Evolutionary conservation across 371 early-diverging fungal genomes (phyloP).

Genomic region (Mucor plumbeus): DNA sequence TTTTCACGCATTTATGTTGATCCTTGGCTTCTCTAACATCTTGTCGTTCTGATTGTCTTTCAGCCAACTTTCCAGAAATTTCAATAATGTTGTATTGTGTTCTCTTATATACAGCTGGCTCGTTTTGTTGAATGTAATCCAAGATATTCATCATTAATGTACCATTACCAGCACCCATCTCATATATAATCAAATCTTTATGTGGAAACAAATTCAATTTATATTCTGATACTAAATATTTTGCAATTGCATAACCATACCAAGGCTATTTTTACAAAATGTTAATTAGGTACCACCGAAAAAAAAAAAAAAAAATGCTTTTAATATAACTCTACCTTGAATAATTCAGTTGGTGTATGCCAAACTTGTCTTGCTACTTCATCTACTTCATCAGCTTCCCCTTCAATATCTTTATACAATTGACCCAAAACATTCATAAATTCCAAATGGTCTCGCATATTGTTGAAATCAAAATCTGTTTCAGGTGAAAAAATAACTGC

Average conservation of each 20-base stretch:
- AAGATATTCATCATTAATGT: constrained; percentile 83
- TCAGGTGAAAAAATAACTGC: constrained; percentile 88
- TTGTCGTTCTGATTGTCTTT: constrained; percentile 68
- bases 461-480: constrained; percentile 71
- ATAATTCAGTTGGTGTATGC: constrained; percentile 97
- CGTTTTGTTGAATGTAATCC: constrained; percentile 74
- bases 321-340: constrained; percentile 66
- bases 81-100: constrained; percentile 88
- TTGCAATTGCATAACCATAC: constrained; percentile 86
- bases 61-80: constrained; percentile 75
- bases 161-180: constrained; percentile 94
- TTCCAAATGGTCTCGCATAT: constrained; percentile 79
- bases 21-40: constrained; percentile 35
- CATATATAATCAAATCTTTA: constrained; percentile 81
- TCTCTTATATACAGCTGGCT: constrained; percentile 76
- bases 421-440: constrained; percentile 81
- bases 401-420: constrained; percentile 84
- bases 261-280: constrained; percentile 63
- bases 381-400: constrained; percentile 59
- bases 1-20: constrained; percentile 59
- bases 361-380: constrained; percentile 87
- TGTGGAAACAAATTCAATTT: constrained; percentile 56
- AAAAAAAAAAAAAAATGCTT: background rate
- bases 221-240: constrained; percentile 80
- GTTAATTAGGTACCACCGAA: background rate